Evolutionary conservation across 1,139 yeast genomes (phyloP), one percentile per base, ranked within the genome.

Genomic region (Magnusiomyces starmeri): DNA sequence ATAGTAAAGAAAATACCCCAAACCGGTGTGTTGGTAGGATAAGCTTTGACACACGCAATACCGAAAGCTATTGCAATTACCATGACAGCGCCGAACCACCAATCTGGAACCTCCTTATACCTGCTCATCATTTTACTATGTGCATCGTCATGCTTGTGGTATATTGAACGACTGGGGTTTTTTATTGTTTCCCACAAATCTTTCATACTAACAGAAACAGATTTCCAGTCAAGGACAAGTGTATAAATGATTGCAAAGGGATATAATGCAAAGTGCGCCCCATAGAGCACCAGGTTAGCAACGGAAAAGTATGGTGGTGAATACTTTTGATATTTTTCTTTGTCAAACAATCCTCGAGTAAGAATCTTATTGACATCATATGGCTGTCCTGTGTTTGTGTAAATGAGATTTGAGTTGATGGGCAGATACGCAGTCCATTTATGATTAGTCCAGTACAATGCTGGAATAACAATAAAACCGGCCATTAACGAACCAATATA

Each of bases 71-170:
- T 77, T 70, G 80, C 78, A 24, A 81, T 67, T 51, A 79, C 78
- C 83, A 24, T 63, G 70, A 64, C 74, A 10, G 66, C 52, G 26
- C 76, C 58, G 59, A 76, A 81, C 74, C 79, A 78, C 77, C 78
- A 77, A 54, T 79, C 82, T n/a, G 86, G 86, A 40, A 79, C 85
- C 59, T 81, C 85, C 37, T 70, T 71, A 62, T 78, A 78, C 26
- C 65, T 67, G 27, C 70, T 55, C 82, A 79, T 78, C 79, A 77
- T 75, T 26, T 54, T 29, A 25, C 57, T 48, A 47, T 56, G 58
- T 34, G 51, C 51, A 35, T 58, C 60, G 22, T 55, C 48, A 43
- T 54, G 55, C 12, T 46, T 29, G 2, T 65, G 68, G 57, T 65
- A 64, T 34, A 62, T 65, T 35, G 70, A 69, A 46, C 67, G 66